Evolutionary conservation across 75 land plant species (phyloP).

Genomic region (Picea sitchensis): DNA sequence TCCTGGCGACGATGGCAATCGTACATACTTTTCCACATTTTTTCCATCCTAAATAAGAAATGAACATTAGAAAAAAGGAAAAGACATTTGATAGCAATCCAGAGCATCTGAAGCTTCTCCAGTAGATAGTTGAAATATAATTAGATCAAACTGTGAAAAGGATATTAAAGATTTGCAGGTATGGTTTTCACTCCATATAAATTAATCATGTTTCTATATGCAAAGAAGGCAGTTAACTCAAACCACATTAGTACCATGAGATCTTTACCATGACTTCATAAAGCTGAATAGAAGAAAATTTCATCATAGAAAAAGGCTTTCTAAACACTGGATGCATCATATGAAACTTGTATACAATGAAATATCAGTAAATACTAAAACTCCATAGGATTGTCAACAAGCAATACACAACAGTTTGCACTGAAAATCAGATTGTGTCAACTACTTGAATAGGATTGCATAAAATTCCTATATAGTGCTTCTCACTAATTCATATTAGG

Average conservation of each 20-base stretch:
- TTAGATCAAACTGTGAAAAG: too few species aligned
- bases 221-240: neutral
- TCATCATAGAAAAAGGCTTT: too few species aligned
- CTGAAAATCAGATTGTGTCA: neutral
- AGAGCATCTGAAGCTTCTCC: too few species aligned
- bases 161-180: neutral
- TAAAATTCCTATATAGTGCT: neutral
- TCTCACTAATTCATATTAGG: neutral
- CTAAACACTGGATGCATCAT: too few species aligned
- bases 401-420: neutral
- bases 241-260: neutral
- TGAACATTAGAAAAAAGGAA: neutral
- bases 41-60: slow-evolving; percentile 59
- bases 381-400: too few species aligned
- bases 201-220: neutral
- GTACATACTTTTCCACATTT: slow-evolving; percentile 82
- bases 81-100: neutral
- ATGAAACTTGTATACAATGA: too few species aligned
- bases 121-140: too few species aligned
- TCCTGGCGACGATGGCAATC: slow-evolving; percentile 56
- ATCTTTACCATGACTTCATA: neutral
- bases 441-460: too few species aligned
- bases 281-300: neutral
- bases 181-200: neutral
- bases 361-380: neutral